Base-by-base conservation (phyloP, 306 rosid species). In the Cucurbita pepo region DNA sequence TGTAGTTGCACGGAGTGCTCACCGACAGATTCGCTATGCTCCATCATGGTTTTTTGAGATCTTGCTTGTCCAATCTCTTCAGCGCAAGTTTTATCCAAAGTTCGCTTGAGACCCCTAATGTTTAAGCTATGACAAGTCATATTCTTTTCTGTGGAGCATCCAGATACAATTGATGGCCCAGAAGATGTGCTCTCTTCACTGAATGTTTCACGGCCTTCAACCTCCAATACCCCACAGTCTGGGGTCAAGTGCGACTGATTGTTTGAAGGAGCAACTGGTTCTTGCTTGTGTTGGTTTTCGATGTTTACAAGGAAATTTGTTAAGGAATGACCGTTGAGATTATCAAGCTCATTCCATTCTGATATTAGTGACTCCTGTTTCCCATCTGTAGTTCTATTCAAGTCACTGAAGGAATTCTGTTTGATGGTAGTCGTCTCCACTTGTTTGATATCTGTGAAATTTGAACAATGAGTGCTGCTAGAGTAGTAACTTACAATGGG, bases 141-240 rank as follows among this genome's bases (percentile, higher is more conserved):
- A 54, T 81, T 86, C 72, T 76, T 83, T 66, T 50, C 82, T 54
- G 70, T 65, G 43, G 41, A 70, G 55, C 77, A 71, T 72, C 45
- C 69, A 70, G 86, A 71, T 77, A 69, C 78, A 54, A 72, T 78
- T 71, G 86, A 83, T 69, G 77, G 82, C 85, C 84, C 83, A 67
- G 86, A 80, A 51, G 84, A 77, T 54, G 60, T 78, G 82, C 82
- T 81, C 69, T 82, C 90, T 56, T 80, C 85, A 75, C 90, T 82
- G 44, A 81, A 73, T 74, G 79, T 72, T 82, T 83, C 89, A 71
- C 22, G 81, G 76, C 84, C 79, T 53, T 79, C 56, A 63, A 73
- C 59, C 56, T 76, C 79, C 19, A 74, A 80, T 77, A 60, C 84
- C 74, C 78, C 77, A 56, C 71, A 43, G 81, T 81, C 63, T 7